These are phyloP conservation scores for Sphagnum contortum DNA, from an alignment of 225 moss, liverwort and hornwort species.

Conservation along the genomic window DNA sequence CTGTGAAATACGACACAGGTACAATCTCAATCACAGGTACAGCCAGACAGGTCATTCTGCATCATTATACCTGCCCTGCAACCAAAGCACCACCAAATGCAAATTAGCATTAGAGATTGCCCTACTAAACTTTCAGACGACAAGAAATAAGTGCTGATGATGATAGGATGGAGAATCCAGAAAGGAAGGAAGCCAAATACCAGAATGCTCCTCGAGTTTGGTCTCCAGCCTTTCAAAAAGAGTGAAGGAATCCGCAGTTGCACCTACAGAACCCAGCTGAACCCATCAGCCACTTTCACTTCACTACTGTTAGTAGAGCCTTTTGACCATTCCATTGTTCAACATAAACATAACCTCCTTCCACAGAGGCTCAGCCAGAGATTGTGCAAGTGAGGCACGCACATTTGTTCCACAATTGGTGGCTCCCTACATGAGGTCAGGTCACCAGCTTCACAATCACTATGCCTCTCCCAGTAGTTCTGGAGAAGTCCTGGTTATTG, in stretches of 20 bases:
- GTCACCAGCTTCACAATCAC: no score
- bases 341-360: no score
- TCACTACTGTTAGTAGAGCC: neutral
- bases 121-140: neutral
- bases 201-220: conserved; percentile 93
- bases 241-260: conserved; percentile 89
- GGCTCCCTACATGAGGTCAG: no score
- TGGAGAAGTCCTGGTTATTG: no score
- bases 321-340: no score
- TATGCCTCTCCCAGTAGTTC: no score
- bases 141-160: no score
- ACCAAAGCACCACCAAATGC: conserved; percentile 11
- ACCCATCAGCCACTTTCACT: conserved; percentile 6
- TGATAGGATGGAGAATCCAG: no score
- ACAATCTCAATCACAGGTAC: neutral
- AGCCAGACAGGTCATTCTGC: conserved; percentile 12
- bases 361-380: no score
- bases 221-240: conserved; percentile 85
- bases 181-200: conserved; percentile 21
- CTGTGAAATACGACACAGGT: no score
- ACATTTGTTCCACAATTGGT: no score
- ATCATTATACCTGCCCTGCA: conserved; percentile 76
- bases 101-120: conserved; percentile 8
- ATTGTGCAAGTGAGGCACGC: no score
- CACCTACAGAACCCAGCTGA: conserved; percentile 44